phyloP scores from a whole-genome alignment of 352 stramenopile genomes.

The Pythium guiyangense region DNA sequence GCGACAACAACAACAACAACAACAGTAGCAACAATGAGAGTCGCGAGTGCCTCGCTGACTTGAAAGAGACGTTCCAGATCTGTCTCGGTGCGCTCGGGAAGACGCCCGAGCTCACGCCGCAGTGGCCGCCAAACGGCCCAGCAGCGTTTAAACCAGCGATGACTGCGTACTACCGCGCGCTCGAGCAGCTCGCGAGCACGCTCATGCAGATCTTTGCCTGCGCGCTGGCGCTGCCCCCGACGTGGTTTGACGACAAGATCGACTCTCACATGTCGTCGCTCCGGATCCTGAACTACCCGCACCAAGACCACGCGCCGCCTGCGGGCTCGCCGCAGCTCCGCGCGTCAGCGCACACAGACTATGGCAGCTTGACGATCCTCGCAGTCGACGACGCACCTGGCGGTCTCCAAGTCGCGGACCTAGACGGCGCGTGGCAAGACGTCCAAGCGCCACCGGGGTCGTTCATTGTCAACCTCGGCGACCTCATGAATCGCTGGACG shows the following conservation, averaged over 20 bases:
- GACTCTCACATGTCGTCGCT: slow-evolving; percentile 81
- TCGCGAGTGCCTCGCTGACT: too few relatives aligned
- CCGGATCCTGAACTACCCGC: slow-evolving; percentile 86
- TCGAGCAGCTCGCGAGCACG: slow-evolving; percentile 61
- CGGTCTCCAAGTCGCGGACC: slow-evolving; percentile 46
- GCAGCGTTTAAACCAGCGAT: slow-evolving; percentile 45
- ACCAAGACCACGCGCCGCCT: slow-evolving; percentile 24
- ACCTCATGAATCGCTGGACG: slow-evolving; percentile 92
- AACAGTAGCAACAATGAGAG: neutral
- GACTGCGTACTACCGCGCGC: slow-evolving; percentile 70
- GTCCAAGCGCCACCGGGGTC: slow-evolving; percentile 38
- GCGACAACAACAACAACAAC: slow-evolving; percentile 11
- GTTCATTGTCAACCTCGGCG: slow-evolving; percentile 91
- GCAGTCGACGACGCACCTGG: slow-evolving; percentile 62
- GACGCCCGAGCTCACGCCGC: slow-evolving; percentile 36
- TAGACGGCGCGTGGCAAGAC: slow-evolving; percentile 34
- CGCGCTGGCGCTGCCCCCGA: slow-evolving; percentile 52
- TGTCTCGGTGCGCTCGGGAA: slow-evolving; percentile 29
- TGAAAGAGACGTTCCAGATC: slow-evolving; percentile 89
- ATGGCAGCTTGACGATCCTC: slow-evolving; percentile 88
- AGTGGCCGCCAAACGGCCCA: slow-evolving; percentile 47
- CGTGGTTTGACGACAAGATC: slow-evolving; percentile 66
- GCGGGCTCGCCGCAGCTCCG: slow-evolving; percentile 37
- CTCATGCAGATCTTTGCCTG: slow-evolving; percentile 79
- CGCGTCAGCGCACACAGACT: slow-evolving; percentile 87